Percentiles rank a stretch among this genome's conserved stretches.
These are phyloP conservation scores for Fusarium sacchari DNA, from an alignment of 2,329 filamentous ascomycete genomes.

Conservation along the genomic window DNA sequence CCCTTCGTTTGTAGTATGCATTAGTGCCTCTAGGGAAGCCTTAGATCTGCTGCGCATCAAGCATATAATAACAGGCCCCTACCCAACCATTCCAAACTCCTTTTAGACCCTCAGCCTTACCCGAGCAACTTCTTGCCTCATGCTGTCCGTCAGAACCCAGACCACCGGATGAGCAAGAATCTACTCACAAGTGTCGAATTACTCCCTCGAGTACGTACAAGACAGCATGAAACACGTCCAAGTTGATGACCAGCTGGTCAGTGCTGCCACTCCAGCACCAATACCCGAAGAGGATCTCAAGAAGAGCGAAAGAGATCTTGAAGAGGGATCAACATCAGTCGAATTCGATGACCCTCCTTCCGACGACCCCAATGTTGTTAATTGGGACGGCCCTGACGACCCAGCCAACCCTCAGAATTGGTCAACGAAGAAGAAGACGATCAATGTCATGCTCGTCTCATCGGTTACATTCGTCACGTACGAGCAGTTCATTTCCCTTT, in stretches of 20 bases:
- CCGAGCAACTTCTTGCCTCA: not conserved
- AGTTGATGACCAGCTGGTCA: conserved; percentile 18
- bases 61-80: conserved; percentile 14
- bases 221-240: conserved; percentile 22
- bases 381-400: conserved; percentile 68
- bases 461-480: conserved; percentile 55
- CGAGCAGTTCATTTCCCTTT: not conserved
- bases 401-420: conserved; percentile 71
- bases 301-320: conserved; percentile 31
- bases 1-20: not conserved
- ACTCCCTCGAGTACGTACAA: not conserved
- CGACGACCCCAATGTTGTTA: conserved; percentile 54
- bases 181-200: not conserved
- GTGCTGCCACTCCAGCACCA: conserved; percentile 5
- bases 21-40: conserved; percentile 2
- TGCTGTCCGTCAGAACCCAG: not conserved
- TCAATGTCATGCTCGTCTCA: conserved; percentile 51
- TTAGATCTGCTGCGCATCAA: not conserved
- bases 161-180: not conserved
- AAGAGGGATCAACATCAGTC: conserved; percentile 35
- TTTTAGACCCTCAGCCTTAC: not conserved
- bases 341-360: conserved; percentile 30
- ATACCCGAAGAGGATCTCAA: conserved; percentile 2
- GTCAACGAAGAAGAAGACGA: conserved; percentile 51
- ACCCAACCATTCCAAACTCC: not conserved